Conservation (phyloP, 176 grass and related monocot genomes). For the Alopecurus myosuroides region DNA sequence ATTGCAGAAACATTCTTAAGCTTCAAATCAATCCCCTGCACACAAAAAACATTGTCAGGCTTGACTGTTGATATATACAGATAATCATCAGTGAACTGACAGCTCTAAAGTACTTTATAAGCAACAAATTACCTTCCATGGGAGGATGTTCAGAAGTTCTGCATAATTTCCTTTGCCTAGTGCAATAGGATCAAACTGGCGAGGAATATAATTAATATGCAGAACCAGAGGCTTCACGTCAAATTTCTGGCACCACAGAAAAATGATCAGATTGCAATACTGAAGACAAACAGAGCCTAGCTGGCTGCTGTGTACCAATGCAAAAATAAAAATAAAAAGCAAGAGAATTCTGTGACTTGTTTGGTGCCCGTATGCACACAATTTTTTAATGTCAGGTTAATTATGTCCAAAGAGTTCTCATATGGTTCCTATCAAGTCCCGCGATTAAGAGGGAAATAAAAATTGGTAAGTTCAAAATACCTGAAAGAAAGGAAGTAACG, state of each 20-base stretch:
- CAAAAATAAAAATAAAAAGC: neutral
- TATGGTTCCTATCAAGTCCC: neutral
- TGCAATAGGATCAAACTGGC: slow-evolving; percentile 82
- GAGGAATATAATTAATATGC: slow-evolving; percentile 90
- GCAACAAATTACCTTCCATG: slow-evolving; percentile 75
- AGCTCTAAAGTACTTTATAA: neutral
- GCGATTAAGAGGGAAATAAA: neutral
- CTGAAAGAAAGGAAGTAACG: slow-evolving; percentile 99
- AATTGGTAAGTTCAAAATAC: slow-evolving; percentile 40
- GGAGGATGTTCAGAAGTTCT: slow-evolving; percentile 96
- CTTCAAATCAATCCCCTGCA: slow-evolving; percentile 92
- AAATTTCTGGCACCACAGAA: slow-evolving; percentile 76
- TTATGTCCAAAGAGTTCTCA: neutral
- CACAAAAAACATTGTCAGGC: slow-evolving; percentile 6
- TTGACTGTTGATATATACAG: neutral
- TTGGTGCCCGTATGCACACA: neutral
- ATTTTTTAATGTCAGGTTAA: neutral
- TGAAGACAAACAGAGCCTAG: slow-evolving; percentile 6
- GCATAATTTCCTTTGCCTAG: slow-evolving; percentile 91
- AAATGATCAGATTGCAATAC: slow-evolving; percentile 18
- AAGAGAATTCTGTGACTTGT: neutral
- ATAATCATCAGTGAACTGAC: neutral
- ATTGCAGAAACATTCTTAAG: slow-evolving; percentile 91
- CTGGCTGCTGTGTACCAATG: neutral
- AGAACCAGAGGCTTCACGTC: slow-evolving; percentile 75